These are phyloP conservation scores for Trichoderma sp. DNA, from an alignment of 2,329 filamentous ascomycete genomes.

Conservation along the genomic window DNA sequence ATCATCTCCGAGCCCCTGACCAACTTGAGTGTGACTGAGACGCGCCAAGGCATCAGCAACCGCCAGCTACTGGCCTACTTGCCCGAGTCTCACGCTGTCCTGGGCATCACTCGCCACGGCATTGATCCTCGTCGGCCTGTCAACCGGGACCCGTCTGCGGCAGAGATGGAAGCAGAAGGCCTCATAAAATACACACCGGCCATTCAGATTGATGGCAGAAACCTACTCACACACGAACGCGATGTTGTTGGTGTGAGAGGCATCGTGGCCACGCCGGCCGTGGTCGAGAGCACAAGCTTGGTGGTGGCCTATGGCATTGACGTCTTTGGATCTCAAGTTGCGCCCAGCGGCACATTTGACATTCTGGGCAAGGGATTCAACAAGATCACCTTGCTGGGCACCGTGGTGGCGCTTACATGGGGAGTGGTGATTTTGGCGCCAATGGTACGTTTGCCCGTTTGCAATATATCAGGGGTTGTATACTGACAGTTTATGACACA, in stretches of 20 bases:
- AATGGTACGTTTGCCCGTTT: conserved; percentile 66
- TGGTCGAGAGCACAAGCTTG: conserved; percentile 89
- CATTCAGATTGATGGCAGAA: conserved; percentile 82
- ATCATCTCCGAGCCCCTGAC: conserved; percentile 79
- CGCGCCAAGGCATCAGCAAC: conserved; percentile 86
- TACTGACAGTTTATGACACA: conserved; percentile 38
- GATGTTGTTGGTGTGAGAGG: conserved; percentile 76
- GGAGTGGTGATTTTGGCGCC: conserved; percentile 81
- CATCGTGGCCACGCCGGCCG: conserved; percentile 74
- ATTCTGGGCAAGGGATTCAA: conserved; percentile 92
- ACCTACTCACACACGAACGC: conserved; percentile 78
- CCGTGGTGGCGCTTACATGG: conserved; percentile 76
- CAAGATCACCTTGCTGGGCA: conserved; percentile 81
- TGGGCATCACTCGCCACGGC: conserved; percentile 76
- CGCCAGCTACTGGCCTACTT: conserved; percentile 81
- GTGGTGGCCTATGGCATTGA: conserved; percentile 89
- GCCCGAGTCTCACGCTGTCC: conserved; percentile 71
- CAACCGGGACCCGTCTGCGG: conserved; percentile 77
- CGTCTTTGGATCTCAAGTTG: conserved; percentile 81
- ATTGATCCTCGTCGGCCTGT: conserved; percentile 87
- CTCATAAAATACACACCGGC: conserved; percentile 74
- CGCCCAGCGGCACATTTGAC: conserved; percentile 90
- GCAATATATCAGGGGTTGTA: conserved; percentile 35
- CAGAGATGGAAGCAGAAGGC: conserved; percentile 79
- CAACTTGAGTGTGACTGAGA: conserved; percentile 82